Conservation (phyloP, 73 alveolate genomes). For the Paramecium caudatum region DNA sequence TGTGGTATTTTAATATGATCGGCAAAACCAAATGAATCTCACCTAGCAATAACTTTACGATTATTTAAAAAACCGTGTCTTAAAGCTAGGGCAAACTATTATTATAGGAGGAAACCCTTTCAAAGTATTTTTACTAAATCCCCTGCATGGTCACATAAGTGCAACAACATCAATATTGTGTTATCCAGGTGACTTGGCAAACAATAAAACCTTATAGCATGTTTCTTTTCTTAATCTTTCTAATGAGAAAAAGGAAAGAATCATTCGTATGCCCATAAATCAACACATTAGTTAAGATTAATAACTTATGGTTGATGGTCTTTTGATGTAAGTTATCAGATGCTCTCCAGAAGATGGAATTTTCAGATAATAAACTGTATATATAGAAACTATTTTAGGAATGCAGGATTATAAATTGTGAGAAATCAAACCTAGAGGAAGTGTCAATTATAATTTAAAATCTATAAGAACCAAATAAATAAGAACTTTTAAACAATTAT, state of each 20-base stretch:
- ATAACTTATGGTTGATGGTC: conserved; percentile 5
- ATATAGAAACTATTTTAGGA: conserved; percentile 16
- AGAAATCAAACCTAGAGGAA: neutral
- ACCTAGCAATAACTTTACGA: neutral
- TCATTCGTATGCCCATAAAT: neutral
- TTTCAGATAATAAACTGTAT: conserved; percentile 28
- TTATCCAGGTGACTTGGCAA: neutral
- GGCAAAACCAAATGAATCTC: neutral
- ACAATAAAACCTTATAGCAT: neutral
- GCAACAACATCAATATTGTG: neutral
- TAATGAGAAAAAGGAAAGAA: conserved; percentile 3
- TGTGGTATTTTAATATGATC: conserved; percentile 47
- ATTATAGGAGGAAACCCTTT: neutral
- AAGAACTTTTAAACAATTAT: neutral
- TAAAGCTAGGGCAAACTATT: conserved; percentile 25
- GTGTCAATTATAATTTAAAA: neutral
- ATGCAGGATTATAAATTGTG: neutral
- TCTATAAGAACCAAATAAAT: neutral
- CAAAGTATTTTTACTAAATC: conserved; percentile 26
- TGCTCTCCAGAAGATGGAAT: conserved; percentile 57
- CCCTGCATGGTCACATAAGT: neutral
- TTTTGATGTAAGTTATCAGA: neutral
- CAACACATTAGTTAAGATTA: conserved; percentile 32
- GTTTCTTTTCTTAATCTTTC: conserved; percentile 57
- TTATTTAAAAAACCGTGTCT: neutral